Evolutionary conservation across 768 basidiomycete species (phyloP), one percentile per base, ranked within the genome.

Genomic region (Boletus pseudopeckii): DNA sequence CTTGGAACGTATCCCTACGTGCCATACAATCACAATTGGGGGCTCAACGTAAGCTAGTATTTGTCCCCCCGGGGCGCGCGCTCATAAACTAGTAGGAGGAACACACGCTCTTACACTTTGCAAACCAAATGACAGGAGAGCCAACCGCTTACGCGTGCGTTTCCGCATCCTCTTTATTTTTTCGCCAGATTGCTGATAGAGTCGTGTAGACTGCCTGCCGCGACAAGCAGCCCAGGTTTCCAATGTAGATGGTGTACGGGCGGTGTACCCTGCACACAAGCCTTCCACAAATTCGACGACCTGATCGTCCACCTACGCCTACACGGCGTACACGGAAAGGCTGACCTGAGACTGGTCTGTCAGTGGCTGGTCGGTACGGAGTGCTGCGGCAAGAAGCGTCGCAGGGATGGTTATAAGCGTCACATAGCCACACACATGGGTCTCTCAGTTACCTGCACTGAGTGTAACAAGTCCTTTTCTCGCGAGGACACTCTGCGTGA

Each of bases 391-490:
- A 17, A 38, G 0, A 0, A 17, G 1, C 40, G 6, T 11, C 53
- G 58, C 4, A 40, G 64, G 2, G 42, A 56, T 8, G 36, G 7
- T 0, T 37, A 58, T 7, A 40, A 44, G 0, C 57, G 63, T 0
- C 64, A 68, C 24, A 53, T 58, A 0, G 36, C 13, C 0, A 36
- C 9, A 0, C 67, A 66, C 10, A 3, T 53, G 0, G 9, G 45
- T 0, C 5, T 0, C 10, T 34, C 30, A 2, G 42, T 49, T 13
- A 0, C 8, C 11, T 64, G 57, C 40, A 5, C 17, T 0, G 36
- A 15, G 3, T 62, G 54, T 14, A 26, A 11, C 2, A 56, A 45
- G 24, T 1, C 4, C 0, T 66, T 48, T 20, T 60, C 58, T 7
- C 51, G 59, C 1, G 17, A 1, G 0, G 60, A 62, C 26, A 20